Base-by-base conservation (phyloP, 106 monocot genomes). In the Acorus calamus region DNA sequence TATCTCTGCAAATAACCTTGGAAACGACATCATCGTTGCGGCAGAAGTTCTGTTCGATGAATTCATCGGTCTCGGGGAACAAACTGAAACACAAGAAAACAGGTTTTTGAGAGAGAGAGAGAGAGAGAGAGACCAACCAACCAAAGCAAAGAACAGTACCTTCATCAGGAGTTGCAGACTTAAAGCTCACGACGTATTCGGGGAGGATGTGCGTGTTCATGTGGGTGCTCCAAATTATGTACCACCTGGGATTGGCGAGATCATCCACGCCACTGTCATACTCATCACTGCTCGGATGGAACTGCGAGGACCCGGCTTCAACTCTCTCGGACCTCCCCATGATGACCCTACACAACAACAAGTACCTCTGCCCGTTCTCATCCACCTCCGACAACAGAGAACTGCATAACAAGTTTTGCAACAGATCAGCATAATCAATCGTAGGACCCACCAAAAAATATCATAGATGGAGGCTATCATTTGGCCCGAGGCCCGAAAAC, bases 201-300 rank as follows among this genome's bases (percentile, higher is more conserved):
- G 89, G 85, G 12, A 77, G 63, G 28, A 89, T 79, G 63, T 82
- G 78, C 0, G 79, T 74, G 76, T 84, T 79, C 81, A 81, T 81
- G 61, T 89, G 73, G 2, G 63, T 75, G 63, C 71, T 72, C 89
- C 88, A 84, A 8, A 89, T 62, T 6, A 89, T 43, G 53, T 76
- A 82, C 89, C 81, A 72, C 50, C 47, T 73, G 2, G 85, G 89
- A 42, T 77, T 79, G 4, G 5, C 53, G 0, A 70, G 14, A 66
- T 85, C 71, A 8, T 85, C 85, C 14, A 80, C 79, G 4, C 78
- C 89, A 10, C 76, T 76, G 46, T 85, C 89, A 42, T 64, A 85
- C 50, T 47, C 49, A 8, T 63, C 69, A 51, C 71, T 70, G 61
- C 84, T 81, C 4, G 89, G 84, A 10, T 69, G 78, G 53, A 44